phyloP scores from a whole-genome alignment of 257 asterid species.

The Capsicum rhomboideum region DNA sequence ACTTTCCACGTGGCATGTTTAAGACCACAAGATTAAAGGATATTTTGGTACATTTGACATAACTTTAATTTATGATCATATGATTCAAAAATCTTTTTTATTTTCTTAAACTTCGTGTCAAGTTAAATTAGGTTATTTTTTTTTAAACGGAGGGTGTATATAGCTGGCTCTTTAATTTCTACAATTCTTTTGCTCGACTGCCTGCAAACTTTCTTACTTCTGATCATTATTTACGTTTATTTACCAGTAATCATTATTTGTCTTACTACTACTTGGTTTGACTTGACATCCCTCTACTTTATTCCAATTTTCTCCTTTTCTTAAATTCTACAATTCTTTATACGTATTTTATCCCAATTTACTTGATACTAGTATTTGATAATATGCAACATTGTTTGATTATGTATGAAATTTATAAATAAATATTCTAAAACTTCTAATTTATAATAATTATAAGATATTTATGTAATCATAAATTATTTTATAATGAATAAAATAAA shows the following conservation, averaged over 20 bases:
- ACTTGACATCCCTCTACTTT: slow-evolving; percentile 6
- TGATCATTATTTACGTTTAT: slow-evolving; percentile 15
- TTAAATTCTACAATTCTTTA: neutral
- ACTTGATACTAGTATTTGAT: no score
- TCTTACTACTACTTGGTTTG: slow-evolving; percentile 20
- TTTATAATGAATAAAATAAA: neutral
- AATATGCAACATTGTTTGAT: no score
- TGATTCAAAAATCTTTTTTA: no score
- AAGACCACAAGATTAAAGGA: no score
- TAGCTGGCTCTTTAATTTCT: neutral
- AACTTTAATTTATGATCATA: no score
- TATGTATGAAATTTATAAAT: neutral
- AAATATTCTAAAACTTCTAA: neutral
- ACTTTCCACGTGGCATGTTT: no score
- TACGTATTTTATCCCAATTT: neutral
- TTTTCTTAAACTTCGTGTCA: no score
- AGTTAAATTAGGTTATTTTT: no score
- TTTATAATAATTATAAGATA: neutral
- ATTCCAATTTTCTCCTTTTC: neutral
- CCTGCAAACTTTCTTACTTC: slow-evolving; percentile 14
- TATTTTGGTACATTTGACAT: no score
- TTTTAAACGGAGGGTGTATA: neutral
- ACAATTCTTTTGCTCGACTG: neutral
- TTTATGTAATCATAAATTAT: neutral
- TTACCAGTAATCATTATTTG: slow-evolving; percentile 9